Evolutionary conservation across 1,139 yeast species (phyloP).

Genomic region (Spencermartinsiella ligniputridi): DNA sequence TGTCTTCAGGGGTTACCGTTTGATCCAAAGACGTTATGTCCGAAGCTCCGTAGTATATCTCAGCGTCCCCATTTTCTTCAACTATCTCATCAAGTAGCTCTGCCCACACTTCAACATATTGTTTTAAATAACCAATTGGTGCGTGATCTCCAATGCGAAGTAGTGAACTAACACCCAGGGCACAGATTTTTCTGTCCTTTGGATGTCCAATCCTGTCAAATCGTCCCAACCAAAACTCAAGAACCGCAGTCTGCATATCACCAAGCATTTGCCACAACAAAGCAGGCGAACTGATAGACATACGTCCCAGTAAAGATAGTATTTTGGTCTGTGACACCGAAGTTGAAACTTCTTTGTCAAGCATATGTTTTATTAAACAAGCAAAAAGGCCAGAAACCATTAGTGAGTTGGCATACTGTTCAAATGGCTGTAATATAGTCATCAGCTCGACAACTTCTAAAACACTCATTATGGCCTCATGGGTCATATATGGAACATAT

Average conservation of each 20-base stretch:
- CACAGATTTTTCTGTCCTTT: constrained; percentile 56
- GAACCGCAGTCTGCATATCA: constrained; percentile 16
- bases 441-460: constrained; percentile 20
- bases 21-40: constrained; percentile 22
- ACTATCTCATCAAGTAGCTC: constrained; percentile 64
- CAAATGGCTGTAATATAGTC: constrained; percentile 20
- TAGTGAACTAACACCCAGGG: constrained; percentile 54
- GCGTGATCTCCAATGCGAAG: constrained; percentile 34
- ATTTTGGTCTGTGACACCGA: constrained; percentile 42
- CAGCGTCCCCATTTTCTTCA: constrained; percentile 47
- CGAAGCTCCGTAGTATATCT: constrained; percentile 28
- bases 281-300: constrained; percentile 46
- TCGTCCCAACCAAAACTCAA: constrained; percentile 33
- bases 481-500: constrained; percentile 60
- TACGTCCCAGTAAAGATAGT: constrained; percentile 50
- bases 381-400: constrained; percentile 20
- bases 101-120: constrained; percentile 50
- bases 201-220: constrained; percentile 62
- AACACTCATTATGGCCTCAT: constrained; percentile 49
- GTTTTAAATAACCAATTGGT: constrained; percentile 29
- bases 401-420: constrained; percentile 26
- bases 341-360: constrained; percentile 49
- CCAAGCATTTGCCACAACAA: constrained; percentile 39
- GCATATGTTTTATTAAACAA: constrained; percentile 41
- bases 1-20: constrained; percentile 17